Conservation (phyloP, 352 stramenopile species). For the Pythium insidiosum region DNA sequence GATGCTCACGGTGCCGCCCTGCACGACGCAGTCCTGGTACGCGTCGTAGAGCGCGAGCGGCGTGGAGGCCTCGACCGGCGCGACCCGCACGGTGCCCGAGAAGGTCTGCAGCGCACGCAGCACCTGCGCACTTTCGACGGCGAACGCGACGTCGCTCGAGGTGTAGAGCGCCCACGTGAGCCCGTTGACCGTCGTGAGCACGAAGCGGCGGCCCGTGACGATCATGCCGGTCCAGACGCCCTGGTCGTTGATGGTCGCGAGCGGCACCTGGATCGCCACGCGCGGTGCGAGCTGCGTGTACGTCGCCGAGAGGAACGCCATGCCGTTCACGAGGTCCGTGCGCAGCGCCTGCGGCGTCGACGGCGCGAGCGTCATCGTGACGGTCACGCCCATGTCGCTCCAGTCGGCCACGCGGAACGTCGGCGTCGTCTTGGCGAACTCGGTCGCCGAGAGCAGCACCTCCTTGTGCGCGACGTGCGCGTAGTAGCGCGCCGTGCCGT, state of each 20-base stretch:
- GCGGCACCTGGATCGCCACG: slow-evolving; percentile 38
- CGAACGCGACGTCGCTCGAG: slow-evolving; percentile 21
- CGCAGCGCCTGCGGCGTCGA: slow-evolving; percentile 22
- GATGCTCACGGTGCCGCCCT: slow-evolving; percentile 31
- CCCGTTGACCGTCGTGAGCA: slow-evolving; percentile 37
- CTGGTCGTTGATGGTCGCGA: slow-evolving; percentile 42
- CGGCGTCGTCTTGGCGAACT: slow-evolving; percentile 34
- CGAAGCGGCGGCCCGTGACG: slow-evolving; percentile 34
- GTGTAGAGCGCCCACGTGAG: slow-evolving; percentile 58
- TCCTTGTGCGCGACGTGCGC: slow-evolving; percentile 54
- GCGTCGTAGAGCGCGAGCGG: slow-evolving; percentile 46
- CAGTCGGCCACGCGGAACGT: slow-evolving; percentile 47
- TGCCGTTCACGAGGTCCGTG: slow-evolving; percentile 50
- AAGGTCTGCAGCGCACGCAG: slow-evolving; percentile 24
- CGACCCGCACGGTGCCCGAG: slow-evolving; percentile 36
- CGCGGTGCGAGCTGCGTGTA: slow-evolving; percentile 47
- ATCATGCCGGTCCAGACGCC: slow-evolving; percentile 15
- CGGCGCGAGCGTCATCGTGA: slow-evolving; percentile 26
- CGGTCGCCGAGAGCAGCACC: slow-evolving; percentile 41
- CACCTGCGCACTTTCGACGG: slow-evolving; percentile 35
- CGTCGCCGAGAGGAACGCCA: slow-evolving; percentile 59
- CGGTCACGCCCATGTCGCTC: slow-evolving; percentile 54
- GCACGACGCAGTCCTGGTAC: slow-evolving; percentile 62
- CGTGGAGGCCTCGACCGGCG: slow-evolving; percentile 21
- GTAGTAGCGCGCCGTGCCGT: slow-evolving; percentile 42